phyloP scores from a whole-genome alignment of 768 basidiomycete genomes.

The Leccinum subgranulosum region DNA sequence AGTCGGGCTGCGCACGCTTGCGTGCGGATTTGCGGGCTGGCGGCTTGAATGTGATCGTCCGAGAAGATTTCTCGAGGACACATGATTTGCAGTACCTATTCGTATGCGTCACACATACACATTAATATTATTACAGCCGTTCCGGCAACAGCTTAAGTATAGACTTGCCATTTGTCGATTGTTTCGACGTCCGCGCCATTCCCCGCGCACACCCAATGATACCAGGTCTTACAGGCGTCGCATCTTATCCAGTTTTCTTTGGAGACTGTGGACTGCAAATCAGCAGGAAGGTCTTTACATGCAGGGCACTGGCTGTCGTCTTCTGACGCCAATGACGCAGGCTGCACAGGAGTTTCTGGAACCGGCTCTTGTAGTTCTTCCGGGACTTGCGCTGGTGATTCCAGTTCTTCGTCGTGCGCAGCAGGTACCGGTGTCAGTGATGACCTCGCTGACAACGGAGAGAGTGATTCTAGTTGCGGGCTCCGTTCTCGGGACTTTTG shows the following conservation, averaged over 20 bases:
- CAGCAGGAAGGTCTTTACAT: constrained; percentile 38
- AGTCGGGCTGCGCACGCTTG: constrained; percentile 72
- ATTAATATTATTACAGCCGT: constrained; percentile 14
- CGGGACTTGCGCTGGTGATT: constrained; percentile 12
- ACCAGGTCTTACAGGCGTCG: constrained; percentile 80
- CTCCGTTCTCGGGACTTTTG: constrained; percentile 35
- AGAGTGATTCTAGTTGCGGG: constrained; percentile 30
- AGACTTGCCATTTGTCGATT: constrained; percentile 74
- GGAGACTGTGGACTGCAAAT: constrained; percentile 37
- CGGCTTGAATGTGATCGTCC: constrained; percentile 68
- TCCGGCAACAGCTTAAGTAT: constrained; percentile 11
- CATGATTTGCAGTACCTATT: constrained; percentile 71
- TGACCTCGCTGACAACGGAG: constrained; percentile 30
- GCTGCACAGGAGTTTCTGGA: constrained; percentile 12
- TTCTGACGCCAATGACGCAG: constrained; percentile 11
- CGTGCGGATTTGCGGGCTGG: constrained; percentile 80
- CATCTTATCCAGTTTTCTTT: constrained; percentile 83
- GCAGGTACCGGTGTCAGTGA: constrained; percentile 28
- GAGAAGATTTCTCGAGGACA: constrained; percentile 52
- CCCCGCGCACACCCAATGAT: constrained; percentile 79
- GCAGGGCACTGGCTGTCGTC: constrained; percentile 50
- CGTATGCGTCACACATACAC: constrained; percentile 16
- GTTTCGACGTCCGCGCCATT: constrained; percentile 59
- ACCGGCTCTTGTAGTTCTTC: constrained; percentile 15
- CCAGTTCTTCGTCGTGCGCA: constrained; percentile 14